These are phyloP conservation scores for Salix suchowensis DNA, from an alignment of 345 rosid species.

Conservation along the genomic window DNA sequence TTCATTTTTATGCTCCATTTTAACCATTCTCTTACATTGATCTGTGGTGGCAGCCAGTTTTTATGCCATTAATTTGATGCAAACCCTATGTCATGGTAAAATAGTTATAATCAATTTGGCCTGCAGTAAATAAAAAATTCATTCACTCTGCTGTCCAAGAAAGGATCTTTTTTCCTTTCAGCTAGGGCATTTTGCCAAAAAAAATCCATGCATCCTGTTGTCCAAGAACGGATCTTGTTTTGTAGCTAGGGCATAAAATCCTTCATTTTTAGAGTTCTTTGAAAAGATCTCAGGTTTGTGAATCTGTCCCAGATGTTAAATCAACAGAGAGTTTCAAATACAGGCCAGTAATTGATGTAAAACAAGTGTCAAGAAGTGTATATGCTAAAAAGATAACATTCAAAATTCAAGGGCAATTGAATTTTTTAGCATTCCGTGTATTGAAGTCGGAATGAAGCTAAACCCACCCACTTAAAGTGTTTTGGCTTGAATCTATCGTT, in stretches of 20 bases:
- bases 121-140: no score
- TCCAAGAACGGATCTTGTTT: neutral
- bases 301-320: neutral
- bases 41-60: neutral
- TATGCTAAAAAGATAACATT: no score
- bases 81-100: neutral
- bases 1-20: neutral
- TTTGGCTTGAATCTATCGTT: no score
- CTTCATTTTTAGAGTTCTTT: neutral
- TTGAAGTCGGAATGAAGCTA: no score
- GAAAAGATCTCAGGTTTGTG: neutral
- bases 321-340: neutral
- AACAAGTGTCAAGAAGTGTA: no score
- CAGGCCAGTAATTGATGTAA: neutral
- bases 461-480: no score
- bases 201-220: neutral
- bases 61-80: neutral
- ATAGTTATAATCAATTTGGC: neutral
- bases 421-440: fast-evolving
- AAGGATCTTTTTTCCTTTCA: neutral
- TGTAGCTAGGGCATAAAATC: neutral
- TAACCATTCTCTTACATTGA: neutral
- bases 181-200: neutral
- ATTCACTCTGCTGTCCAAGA: neutral
- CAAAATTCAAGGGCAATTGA: no score